These are phyloP conservation scores for Cyamopsis tetragonoloba DNA, from an alignment of 306 rosid genomes.

Conservation along the genomic window DNA sequence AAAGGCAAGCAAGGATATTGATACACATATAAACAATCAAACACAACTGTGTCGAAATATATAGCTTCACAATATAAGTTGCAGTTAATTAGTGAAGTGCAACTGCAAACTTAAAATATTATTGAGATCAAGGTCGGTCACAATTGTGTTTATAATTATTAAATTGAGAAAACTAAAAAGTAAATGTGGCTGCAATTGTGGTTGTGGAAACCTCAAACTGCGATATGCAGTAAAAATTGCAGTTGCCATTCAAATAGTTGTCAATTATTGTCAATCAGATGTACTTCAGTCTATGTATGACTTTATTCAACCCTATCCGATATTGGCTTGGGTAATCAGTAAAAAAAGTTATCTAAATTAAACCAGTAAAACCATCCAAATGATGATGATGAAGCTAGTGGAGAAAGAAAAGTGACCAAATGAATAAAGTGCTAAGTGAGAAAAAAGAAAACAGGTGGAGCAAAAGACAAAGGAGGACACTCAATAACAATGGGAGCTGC, in stretches of 20 bases:
- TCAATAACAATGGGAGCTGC: background rate
- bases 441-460: background rate
- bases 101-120: too few species aligned
- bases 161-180: too few species aligned
- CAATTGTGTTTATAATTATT: background rate
- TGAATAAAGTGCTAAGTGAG: background rate
- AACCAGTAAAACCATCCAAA: slow-evolving; percentile 13
- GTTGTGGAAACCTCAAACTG: background rate
- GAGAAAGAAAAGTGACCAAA: background rate
- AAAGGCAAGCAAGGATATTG: background rate
- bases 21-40: background rate
- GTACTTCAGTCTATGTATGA: background rate
- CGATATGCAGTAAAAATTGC: too few species aligned
- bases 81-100: background rate
- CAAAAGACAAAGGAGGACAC: background rate
- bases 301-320: background rate
- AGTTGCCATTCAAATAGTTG: too few species aligned
- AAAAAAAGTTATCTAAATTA: background rate
- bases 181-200: background rate
- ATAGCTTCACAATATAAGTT: background rate
- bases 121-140: too few species aligned
- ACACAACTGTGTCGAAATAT: too few species aligned
- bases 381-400: slow-evolving; percentile 13
- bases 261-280: background rate
- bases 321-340: background rate